Base-by-base conservation (phyloP, 2,329 filamentous ascomycete species). In the Fusarium sp. region DNA sequence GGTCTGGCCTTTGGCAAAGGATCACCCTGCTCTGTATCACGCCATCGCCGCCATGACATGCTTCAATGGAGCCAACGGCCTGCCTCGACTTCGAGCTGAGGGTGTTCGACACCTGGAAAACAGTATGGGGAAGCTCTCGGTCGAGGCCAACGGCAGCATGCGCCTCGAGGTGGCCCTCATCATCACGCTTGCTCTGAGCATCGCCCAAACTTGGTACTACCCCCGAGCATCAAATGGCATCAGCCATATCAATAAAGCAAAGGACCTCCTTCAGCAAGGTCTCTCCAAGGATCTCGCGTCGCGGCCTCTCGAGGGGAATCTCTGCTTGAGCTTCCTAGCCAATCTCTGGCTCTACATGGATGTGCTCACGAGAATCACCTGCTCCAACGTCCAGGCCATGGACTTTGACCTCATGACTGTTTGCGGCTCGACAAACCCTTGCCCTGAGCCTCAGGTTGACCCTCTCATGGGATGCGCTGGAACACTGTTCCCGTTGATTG, bases 341-440 rank as follows among this genome's bases (percentile, higher is more conserved):
- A 72, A 70, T 27, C 66, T 65, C 8, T 72, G 70, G 70, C 66
- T 72, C 5, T 72, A 72, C 25, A 67, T 72, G 67, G 70, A 72
- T 27, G 70, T 72, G n/a, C 63, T 72, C 20, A 54, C 67, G 15
- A 57, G 70, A 14, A 61, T 72, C 20, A 72, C 70, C 2, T 70
- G 63, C 58, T 32, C 62, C 6, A 59, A 65, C 9, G 22, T 45
- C 12, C 68, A 63, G 30, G 22, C 52, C 2, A 33, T 64, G 14
- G 67, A 72, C 35, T 60, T 63, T 25, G 45, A 69, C 14, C 22
- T 69, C 14, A 63, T 72, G 67, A 54, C 60, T 5, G 45, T 20
- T 35, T 65, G 63, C 20, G 43, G 30, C 27, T n/a, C 57, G 2
- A 22, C 57, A 5, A 56, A 20, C 4, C 20, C 33, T 17, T 47